Percentiles rank a stretch among this genome's conserved stretches.
Conservation (phyloP, 495 filamentous ascomycete genomes). For the Tuber aestivum region DNA sequence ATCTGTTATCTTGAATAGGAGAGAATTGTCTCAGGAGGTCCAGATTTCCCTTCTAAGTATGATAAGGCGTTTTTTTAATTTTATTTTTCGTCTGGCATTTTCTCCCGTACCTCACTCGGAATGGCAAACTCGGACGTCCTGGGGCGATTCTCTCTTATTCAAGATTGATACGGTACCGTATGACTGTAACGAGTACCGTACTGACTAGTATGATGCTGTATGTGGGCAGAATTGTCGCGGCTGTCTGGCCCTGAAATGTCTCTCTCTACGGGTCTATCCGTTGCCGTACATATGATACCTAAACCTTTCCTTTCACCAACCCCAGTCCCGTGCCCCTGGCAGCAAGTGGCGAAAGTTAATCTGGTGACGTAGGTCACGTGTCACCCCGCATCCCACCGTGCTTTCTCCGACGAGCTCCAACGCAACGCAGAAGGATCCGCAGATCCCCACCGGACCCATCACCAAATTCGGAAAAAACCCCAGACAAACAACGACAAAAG, state of each 20-base stretch:
- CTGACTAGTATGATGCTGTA: not conserved
- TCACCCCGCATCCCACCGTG: not conserved
- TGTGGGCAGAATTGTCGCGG: not conserved
- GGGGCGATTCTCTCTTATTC: too few relatives aligned
- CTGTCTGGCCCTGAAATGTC: not conserved
- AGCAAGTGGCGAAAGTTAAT: not conserved
- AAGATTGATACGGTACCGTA: too few relatives aligned
- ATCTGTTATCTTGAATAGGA: too few relatives aligned
- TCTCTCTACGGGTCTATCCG: not conserved
- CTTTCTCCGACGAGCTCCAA: not conserved
- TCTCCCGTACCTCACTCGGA: too few relatives aligned
- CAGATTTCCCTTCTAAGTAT: too few relatives aligned
- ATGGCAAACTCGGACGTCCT: too few relatives aligned
- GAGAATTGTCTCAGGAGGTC: too few relatives aligned
- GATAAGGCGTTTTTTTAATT: too few relatives aligned
- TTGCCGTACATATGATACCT: not conserved
- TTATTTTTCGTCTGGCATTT: too few relatives aligned
- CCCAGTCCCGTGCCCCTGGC: not conserved
- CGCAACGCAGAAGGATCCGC: not conserved
- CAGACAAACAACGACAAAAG: not conserved
- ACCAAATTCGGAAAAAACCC: not conserved
- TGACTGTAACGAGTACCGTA: too few relatives aligned
- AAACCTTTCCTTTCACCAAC: not conserved
- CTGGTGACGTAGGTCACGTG: constrained; percentile 1
- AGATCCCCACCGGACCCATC: not conserved